Evolutionary conservation across 2,329 filamentous ascomycete species (phyloP).

Genomic region (Lojkania enalia): DNA sequence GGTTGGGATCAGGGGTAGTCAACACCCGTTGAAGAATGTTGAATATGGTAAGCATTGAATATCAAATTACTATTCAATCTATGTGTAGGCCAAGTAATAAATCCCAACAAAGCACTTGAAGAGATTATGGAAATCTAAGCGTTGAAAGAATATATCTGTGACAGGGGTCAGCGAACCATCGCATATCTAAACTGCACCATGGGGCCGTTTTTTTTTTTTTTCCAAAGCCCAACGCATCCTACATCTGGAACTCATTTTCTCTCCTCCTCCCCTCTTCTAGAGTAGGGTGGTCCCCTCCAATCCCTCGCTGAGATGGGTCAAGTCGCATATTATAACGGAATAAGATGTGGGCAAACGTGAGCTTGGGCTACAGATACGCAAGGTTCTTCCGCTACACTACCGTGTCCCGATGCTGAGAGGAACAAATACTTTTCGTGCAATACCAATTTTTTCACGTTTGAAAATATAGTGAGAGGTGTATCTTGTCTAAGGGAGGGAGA

Average conservation of each 20-base stretch:
- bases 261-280: constrained; percentile 26
- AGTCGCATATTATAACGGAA: constrained; percentile 60
- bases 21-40: too few relatives aligned
- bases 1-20: too few relatives aligned
- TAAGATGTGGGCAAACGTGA: constrained; percentile 61
- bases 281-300: constrained; percentile 18
- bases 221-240: constrained; percentile 71
- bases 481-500: too few relatives aligned
- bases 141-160: too few relatives aligned
- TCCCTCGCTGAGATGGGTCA: constrained; percentile 16
- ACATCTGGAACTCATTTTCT: constrained; percentile 64
- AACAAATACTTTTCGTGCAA: constrained; percentile 67
- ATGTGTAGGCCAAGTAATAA: too few relatives aligned
- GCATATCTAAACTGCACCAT: constrained; percentile 57
- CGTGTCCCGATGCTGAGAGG: constrained; percentile 65
- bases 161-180: too few relatives aligned
- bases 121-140: too few relatives aligned
- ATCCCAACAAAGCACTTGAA: too few relatives aligned
- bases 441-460: constrained; percentile 8
- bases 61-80: too few relatives aligned
- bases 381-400: constrained; percentile 70
- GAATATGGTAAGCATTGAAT: too few relatives aligned
- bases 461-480: too few relatives aligned
- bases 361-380: constrained; percentile 66
- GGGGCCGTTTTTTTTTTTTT: constrained; percentile 71